These are phyloP conservation scores for Thermothelomyces thermophilus DNA, from an alignment of 2,329 filamentous ascomycete genomes.

Conservation along the genomic window DNA sequence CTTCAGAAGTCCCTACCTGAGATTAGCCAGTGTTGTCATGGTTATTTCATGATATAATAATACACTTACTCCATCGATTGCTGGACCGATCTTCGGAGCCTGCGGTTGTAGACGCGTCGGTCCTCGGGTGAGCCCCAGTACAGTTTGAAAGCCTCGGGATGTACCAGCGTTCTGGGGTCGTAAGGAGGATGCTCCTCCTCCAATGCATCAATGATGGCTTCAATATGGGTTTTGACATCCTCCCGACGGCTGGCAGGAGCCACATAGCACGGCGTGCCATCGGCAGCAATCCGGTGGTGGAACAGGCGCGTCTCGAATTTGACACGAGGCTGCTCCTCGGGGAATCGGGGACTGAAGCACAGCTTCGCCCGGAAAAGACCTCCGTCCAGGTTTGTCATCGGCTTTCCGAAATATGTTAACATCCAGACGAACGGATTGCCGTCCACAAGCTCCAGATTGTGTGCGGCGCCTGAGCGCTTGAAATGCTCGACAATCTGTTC, in stretches of 20 bases:
- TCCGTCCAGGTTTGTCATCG: slow-evolving; percentile 89
- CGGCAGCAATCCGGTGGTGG: slow-evolving; percentile 76
- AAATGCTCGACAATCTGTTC: slow-evolving; percentile 74
- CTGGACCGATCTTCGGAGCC: slow-evolving; percentile 70
- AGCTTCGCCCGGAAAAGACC: slow-evolving; percentile 80
- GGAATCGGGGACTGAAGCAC: slow-evolving; percentile 76
- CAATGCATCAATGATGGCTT: slow-evolving; percentile 72
- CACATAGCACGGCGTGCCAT: slow-evolving; percentile 79
- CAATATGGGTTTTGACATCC: slow-evolving; percentile 75
- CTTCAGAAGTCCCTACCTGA: slow-evolving; percentile 14
- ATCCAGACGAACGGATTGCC: slow-evolving; percentile 86
- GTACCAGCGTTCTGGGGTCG: slow-evolving; percentile 81
- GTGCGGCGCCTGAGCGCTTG: slow-evolving; percentile 61
- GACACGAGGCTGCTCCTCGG: slow-evolving; percentile 79
- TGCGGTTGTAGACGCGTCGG: slow-evolving; percentile 77
- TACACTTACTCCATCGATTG: slow-evolving; percentile 53
- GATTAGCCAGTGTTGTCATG: background rate
- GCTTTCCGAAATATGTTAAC: slow-evolving; percentile 81
- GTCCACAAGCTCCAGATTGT: slow-evolving; percentile 70
- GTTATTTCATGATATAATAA: background rate
- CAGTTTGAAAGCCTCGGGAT: slow-evolving; percentile 76
- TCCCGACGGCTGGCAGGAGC: slow-evolving; percentile 55
- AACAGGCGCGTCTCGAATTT: slow-evolving; percentile 75
- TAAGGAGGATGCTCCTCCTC: slow-evolving; percentile 85
- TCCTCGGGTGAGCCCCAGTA: slow-evolving; percentile 78